Base-by-base conservation (phyloP, 306 rosid genomes). In the Dryas octopetala region DNA sequence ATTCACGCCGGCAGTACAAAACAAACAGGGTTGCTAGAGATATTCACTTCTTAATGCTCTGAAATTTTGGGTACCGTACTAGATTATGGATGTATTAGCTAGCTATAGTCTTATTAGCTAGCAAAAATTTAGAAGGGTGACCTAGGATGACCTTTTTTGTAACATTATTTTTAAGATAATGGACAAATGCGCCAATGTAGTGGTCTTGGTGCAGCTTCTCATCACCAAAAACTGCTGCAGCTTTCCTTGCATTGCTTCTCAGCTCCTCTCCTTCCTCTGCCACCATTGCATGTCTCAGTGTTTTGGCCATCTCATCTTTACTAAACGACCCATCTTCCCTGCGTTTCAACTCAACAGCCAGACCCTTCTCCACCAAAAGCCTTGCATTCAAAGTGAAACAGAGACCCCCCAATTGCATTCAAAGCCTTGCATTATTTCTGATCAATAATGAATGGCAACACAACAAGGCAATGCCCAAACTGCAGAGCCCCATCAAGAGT, bases 401-500 rank as follows among this genome's bases (percentile, higher is more conserved):
- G 23, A 23, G 23, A 23, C 23, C 23, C 23, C 23, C 23, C 23
- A 23, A 23, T 23, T 23, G 23, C 23, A 23, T 23, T 23, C 23
- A 23, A 23, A 23, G 23, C 23, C 23, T 23, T 23, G 23, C 23
- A 23, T 23, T 23, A 23, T 23, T 23, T 80, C 46, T 88, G 88
- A 71, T 88, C 89, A 3, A 40, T 1, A 4, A 62, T 68, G 11
- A 88, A 49, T 19, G 85, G 89, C n/a, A 88, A 74, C 32, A 64
- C 73, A 41, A 85, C 76, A 17, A 85, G 88, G 5, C 23, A 14
- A 66, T 70, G 84, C 46, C 83, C 89, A 72, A 85, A 88, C 32
- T 76, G 78, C 26, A 88, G 28, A 79, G 6, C 88, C 83, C 86
- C 88, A 85, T 0, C 88, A 83, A 38, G 76, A 70, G 57, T 85